Conservation (phyloP, 768 basidiomycete species). For the Kwoniella dendrophila region DNA sequence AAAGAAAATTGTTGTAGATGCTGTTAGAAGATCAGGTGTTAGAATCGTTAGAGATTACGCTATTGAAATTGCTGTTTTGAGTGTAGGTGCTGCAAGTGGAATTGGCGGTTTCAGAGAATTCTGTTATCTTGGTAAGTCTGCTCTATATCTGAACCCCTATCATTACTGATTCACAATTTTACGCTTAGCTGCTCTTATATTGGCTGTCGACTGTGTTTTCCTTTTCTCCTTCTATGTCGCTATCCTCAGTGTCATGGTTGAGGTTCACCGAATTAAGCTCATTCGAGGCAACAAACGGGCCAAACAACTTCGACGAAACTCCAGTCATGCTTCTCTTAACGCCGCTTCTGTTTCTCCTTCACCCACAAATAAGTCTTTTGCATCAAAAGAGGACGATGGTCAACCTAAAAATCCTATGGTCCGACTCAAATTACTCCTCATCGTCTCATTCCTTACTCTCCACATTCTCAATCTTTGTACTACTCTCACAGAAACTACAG, state of each 20-base stretch:
- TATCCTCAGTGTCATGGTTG: constrained; percentile 91
- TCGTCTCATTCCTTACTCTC: constrained; percentile 84
- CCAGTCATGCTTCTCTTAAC: constrained; percentile 52
- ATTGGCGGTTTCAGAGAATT: constrained; percentile 91
- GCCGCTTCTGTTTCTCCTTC: constrained; percentile 14
- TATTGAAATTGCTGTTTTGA: constrained; percentile 84
- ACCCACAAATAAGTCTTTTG: constrained; percentile 16
- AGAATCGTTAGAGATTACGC: constrained; percentile 89
- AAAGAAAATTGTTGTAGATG: constrained; percentile 79
- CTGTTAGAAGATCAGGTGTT: constrained; percentile 74
- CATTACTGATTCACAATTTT: too few relatives aligned
- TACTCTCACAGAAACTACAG: constrained; percentile 74
- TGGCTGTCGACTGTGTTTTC: constrained; percentile 82
- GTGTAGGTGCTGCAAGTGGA: constrained; percentile 80
- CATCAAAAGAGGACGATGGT: constrained; percentile 49
- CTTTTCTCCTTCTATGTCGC: constrained; percentile 88
- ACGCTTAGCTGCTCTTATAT: constrained; percentile 83
- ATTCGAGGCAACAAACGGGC: constrained; percentile 56
- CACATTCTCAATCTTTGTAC: constrained; percentile 92
- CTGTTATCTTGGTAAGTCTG: constrained; percentile 67
- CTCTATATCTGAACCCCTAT: too few relatives aligned
- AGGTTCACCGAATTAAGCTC: constrained; percentile 63
- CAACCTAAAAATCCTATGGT: constrained; percentile 77
- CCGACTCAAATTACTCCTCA: constrained; percentile 83
- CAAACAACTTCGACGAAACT: constrained; percentile 44